Evolutionary conservation across 2,329 filamentous ascomycete species (phyloP).

Genomic region (Hymenoscyphus infarciens): DNA sequence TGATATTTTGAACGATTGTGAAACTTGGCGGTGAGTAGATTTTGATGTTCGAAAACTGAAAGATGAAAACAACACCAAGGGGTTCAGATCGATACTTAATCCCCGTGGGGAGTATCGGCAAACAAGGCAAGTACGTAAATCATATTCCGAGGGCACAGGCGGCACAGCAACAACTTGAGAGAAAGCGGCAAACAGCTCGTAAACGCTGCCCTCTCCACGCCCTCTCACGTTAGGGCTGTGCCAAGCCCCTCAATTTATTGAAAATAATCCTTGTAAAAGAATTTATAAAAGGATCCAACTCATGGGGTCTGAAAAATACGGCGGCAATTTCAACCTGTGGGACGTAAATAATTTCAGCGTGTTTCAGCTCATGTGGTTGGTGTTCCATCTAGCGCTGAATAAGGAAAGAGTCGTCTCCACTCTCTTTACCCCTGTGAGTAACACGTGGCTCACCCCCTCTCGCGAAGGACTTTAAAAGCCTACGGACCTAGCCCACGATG

Average conservation of each 20-base stretch:
- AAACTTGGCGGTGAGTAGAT: neutral
- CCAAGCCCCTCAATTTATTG: neutral
- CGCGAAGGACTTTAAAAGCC: too few species aligned
- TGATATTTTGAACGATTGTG: neutral
- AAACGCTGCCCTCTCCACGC: neutral
- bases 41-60: neutral
- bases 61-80: neutral
- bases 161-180: neutral
- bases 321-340: neutral
- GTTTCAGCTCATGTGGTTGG: slow-evolving; percentile 1
- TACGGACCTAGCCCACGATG: too few species aligned
- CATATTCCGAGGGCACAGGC: neutral
- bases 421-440: neutral
- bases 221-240: neutral
- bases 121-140: neutral
- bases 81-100: neutral
- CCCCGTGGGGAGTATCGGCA: neutral
- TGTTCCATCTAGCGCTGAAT: neutral
- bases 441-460: too few species aligned
- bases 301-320: neutral
- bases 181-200: neutral
- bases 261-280: neutral
- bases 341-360: neutral
- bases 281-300: neutral
- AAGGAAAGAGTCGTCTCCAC: neutral